Percentiles rank a stretch among this genome's conserved stretches.
phyloP scores from a whole-genome alignment of 2,329 filamentous ascomycete genomes.

The Penicillium capsulatum region DNA sequence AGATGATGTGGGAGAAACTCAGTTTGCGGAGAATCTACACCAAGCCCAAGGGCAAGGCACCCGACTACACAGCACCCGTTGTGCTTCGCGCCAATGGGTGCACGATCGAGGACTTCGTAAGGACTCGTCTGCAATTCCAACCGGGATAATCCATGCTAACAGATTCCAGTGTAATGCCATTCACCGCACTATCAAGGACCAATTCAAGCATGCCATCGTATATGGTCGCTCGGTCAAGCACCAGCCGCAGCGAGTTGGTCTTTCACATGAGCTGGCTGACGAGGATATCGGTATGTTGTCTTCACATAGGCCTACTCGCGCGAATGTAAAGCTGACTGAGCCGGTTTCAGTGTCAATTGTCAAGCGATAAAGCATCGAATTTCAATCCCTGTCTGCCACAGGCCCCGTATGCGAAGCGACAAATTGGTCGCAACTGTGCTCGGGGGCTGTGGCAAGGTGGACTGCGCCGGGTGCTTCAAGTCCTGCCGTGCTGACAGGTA shows the following conservation, averaged over 20 bases:
- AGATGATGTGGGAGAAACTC: constrained; percentile 98
- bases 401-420: constrained; percentile 26
- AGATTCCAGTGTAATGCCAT: constrained; percentile 80
- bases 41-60: constrained; percentile 92
- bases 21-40: constrained; percentile 91
- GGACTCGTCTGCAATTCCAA: constrained; percentile 37
- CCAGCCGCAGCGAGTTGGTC: constrained; percentile 90
- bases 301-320: neutral
- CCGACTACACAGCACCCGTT: constrained; percentile 87
- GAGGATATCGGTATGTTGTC: constrained; percentile 83
- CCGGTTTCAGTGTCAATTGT: constrained; percentile 57
- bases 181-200: constrained; percentile 90
- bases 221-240: constrained; percentile 98
- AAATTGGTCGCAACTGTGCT: constrained; percentile 23
- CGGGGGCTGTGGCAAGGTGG: constrained; percentile 15
- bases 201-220: constrained; percentile 92
- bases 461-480: constrained; percentile 15
- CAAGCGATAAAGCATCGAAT: constrained; percentile 54
- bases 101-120: constrained; percentile 95
- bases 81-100: constrained; percentile 77
- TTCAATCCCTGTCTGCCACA: constrained; percentile 21
- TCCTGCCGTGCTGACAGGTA: constrained; percentile 25
- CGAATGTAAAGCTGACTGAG: constrained; percentile 22
- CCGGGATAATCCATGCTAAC: constrained; percentile 31
- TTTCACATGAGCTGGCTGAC: constrained; percentile 85